Percentiles rank a stretch among this genome's conserved stretches.
Evolutionary conservation across 345 rosid species (phyloP).

Genomic region (Brassica juncea): DNA sequence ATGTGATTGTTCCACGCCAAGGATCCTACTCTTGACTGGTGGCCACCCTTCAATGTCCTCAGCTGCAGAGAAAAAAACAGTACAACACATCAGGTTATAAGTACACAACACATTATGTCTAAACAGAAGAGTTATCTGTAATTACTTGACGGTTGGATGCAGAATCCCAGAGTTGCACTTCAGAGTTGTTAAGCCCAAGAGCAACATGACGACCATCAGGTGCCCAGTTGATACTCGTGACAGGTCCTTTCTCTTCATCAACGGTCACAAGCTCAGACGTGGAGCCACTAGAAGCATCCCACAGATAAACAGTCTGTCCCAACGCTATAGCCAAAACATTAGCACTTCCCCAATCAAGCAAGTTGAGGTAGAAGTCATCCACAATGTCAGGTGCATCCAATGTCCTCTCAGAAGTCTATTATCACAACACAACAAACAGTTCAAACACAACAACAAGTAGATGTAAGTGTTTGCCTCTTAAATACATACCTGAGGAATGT

Average conservation of each 20-base stretch:
- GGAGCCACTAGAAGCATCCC: not conserved
- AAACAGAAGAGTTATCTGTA: not conserved
- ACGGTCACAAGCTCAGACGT: not conserved
- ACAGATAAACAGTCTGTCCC: not conserved
- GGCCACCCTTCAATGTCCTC: slow-evolving; percentile 9
- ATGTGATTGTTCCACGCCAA: slow-evolving; percentile 5
- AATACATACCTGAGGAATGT: not conserved
- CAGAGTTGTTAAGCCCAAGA: not conserved
- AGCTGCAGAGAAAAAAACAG: not conserved
- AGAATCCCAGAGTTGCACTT: not conserved
- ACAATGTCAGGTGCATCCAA: slow-evolving; percentile 2
- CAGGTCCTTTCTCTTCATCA: not conserved
- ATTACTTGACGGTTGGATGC: slow-evolving; percentile 1
- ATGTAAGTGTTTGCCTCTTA: too few species aligned
- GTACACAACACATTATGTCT: not conserved
- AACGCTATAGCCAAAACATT: not conserved
- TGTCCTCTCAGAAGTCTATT: not conserved
- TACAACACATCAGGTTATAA: not conserved
- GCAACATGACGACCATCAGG: slow-evolving; percentile 6
- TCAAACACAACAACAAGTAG: not conserved
- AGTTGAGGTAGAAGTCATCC: not conserved
- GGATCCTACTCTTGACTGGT: slow-evolving; percentile 3
- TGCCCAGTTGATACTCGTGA: not conserved
- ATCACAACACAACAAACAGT: not conserved
- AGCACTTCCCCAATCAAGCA: not conserved